phyloP scores from a whole-genome alignment of 345 rosid genomes.

The Eutrema yunnanense region DNA sequence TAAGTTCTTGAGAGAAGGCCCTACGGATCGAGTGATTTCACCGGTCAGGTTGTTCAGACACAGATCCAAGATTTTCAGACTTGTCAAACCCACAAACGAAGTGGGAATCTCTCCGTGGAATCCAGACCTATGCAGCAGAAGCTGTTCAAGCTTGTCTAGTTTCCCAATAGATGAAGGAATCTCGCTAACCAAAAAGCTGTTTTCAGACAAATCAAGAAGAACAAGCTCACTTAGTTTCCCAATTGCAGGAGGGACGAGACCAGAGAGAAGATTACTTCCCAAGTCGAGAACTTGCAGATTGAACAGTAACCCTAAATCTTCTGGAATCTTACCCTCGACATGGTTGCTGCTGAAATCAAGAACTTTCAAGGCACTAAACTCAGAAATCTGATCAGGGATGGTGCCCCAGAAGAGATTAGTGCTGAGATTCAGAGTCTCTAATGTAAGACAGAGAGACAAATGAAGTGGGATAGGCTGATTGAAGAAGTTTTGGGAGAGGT shows the following conservation, averaged over 20 bases:
- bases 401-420: constrained; percentile 71
- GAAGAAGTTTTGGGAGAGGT: constrained; percentile 72
- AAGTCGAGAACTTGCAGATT: constrained; percentile 60
- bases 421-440: constrained; percentile 67
- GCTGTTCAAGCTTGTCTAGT: constrained; percentile 65
- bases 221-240: constrained; percentile 67
- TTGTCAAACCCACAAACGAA: constrained; percentile 55
- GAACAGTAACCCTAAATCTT: constrained; percentile 49
- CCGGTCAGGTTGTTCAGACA: constrained; percentile 81
- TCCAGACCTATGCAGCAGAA: constrained; percentile 68
- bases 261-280: constrained; percentile 73
- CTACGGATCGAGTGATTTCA: constrained; percentile 41
- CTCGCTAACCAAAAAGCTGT: constrained; percentile 54
- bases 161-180: constrained; percentile 69
- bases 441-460: constrained; percentile 56
- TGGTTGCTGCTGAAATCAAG: constrained; percentile 70
- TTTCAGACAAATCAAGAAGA: constrained; percentile 78
- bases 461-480: constrained; percentile 86
- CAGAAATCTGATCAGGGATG: constrained; percentile 73
- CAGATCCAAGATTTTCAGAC: constrained; percentile 57
- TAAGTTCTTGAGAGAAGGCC: constrained; percentile 55
- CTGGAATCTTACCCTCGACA: constrained; percentile 79
- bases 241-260: constrained; percentile 58
- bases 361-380: constrained; percentile 44
- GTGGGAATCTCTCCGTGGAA: constrained; percentile 72